These are phyloP conservation scores for Tylopilus cervinicoccineus DNA, from an alignment of 768 basidiomycete species.

Conservation along the genomic window DNA sequence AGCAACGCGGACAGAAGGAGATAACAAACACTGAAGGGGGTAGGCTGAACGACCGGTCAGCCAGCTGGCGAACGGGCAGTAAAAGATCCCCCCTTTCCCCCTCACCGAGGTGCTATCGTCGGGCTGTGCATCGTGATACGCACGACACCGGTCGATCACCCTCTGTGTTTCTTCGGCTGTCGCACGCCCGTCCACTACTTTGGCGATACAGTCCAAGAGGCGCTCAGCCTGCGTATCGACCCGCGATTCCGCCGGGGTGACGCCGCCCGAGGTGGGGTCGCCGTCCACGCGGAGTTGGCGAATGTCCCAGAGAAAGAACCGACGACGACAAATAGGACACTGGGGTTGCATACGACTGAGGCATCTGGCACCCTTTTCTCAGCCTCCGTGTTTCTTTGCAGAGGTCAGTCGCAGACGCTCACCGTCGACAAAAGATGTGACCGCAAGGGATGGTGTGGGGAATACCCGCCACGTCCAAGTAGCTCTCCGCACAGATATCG, in stretches of 20 bases:
- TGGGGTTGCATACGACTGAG: conserved; percentile 2
- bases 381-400: not conserved
- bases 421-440: conserved; percentile 14
- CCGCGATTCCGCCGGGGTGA: not conserved
- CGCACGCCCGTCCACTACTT: not conserved
- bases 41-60: not conserved
- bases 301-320: conserved; percentile 1
- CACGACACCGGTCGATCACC: not conserved
- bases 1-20: conserved; percentile 1
- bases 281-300: conserved; percentile 1
- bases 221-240: not conserved
- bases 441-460: conserved; percentile 11
- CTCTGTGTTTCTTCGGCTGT: conserved; percentile 10
- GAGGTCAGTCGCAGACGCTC: not conserved
- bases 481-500: conserved; percentile 13
- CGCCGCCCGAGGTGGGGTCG: not conserved
- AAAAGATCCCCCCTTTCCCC: not conserved
- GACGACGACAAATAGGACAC: conserved; percentile 11
- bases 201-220: not conserved
- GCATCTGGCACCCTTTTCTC: conserved; percentile 2
- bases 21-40: not conserved
- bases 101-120: not conserved
- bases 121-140: not conserved
- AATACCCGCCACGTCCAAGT: not conserved
- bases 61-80: not conserved